A percentile compares a stretch with the other conserved stretches of the same genome.
Conservation (phyloP, 2,329 filamentous ascomycete species). For the Aspergillus sp. region DNA sequence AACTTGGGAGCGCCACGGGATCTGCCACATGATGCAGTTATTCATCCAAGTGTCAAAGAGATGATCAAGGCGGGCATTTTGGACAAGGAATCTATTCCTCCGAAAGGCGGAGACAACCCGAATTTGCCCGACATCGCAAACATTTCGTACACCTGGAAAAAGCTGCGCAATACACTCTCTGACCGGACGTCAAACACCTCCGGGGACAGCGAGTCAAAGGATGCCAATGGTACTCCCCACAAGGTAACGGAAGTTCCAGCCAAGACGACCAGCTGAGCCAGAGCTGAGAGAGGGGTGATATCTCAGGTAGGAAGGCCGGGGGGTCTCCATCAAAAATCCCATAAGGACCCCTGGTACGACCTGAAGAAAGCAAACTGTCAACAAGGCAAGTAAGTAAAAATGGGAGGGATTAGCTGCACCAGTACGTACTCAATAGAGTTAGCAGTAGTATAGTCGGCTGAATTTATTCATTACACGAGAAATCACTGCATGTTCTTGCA, state of each 20-base stretch:
- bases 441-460: no score
- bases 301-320: not conserved
- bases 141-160: not conserved
- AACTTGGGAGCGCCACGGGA: slow-evolving; percentile 28
- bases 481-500: no score
- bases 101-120: slow-evolving; percentile 12
- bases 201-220: not conserved
- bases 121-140: slow-evolving; percentile 3
- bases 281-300: not conserved
- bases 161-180: not conserved
- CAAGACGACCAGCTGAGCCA: not conserved
- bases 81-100: slow-evolving; percentile 9
- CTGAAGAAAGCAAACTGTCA: no score
- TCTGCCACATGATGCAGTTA: slow-evolving; percentile 21
- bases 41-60: slow-evolving; percentile 24
- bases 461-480: no score
- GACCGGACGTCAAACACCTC: not conserved
- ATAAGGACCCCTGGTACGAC: no score
- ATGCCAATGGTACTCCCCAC: not conserved
- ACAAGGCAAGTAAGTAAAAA: no score
- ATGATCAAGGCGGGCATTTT: slow-evolving; percentile 18
- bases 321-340: not conserved
- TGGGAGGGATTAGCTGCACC: no score
- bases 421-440: no score
- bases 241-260: not conserved